These are phyloP conservation scores for Annona squamosa DNA, from an alignment of 164 flowering plant species.

Conservation along the genomic window DNA sequence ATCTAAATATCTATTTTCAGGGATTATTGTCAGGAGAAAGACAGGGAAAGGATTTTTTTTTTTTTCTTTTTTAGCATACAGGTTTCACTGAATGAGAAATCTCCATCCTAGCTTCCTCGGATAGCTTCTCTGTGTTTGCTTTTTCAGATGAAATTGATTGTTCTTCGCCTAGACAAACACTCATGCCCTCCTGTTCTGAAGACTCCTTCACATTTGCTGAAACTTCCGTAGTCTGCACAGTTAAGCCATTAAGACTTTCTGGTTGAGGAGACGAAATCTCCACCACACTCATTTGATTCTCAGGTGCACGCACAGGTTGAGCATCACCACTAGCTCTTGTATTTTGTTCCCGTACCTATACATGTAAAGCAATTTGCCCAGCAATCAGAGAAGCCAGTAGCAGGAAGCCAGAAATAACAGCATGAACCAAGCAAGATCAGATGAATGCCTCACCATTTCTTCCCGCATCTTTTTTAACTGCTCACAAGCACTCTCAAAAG, in stretches of 20 bases:
- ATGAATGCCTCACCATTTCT: conserved; percentile 35
- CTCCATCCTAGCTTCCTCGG: conserved; percentile 4
- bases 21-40: too few relatives aligned
- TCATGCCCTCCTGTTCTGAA: not conserved
- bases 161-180: not conserved
- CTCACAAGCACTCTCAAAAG: conserved; percentile 58
- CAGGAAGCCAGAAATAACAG: not conserved
- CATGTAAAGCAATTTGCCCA: not conserved
- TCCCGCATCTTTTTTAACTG: conserved; percentile 40
- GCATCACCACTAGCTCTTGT: not conserved
- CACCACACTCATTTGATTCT: conserved; percentile 13
- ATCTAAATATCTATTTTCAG: too few relatives aligned
- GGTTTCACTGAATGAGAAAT: conserved; percentile 17
- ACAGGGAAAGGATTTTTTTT: too few relatives aligned
- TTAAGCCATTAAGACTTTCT: conserved; percentile 6
- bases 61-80: conserved; percentile 1
- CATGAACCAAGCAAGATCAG: not conserved
- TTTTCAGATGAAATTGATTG: conserved; percentile 5
- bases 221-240: not conserved
- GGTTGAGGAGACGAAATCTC: conserved; percentile 11
- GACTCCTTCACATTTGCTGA: not conserved
- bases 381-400: not conserved
- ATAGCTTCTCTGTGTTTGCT: not conserved
- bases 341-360: conserved; percentile 1
- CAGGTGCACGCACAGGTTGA: conserved; percentile 2